Evolutionary conservation across 2,329 filamentous ascomycete genomes (phyloP), one percentile per base, ranked within the genome.

Genomic region (Diaporthe caulivora): DNA sequence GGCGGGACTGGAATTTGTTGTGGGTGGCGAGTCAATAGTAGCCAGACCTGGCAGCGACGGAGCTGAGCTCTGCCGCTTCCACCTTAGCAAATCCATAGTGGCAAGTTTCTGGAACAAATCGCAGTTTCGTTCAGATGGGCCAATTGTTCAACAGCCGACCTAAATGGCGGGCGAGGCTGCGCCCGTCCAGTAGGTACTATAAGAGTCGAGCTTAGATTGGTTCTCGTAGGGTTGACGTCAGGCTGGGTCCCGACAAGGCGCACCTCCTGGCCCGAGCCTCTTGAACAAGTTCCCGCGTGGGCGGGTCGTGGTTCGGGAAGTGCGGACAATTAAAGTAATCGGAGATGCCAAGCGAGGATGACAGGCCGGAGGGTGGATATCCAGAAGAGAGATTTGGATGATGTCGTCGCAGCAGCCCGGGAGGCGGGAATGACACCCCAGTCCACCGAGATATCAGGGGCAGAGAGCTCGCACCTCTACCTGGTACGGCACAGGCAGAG

Each of bases 51-150:
- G 70, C 5, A 75, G 72, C 37, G 74, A 74, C 29, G 68, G 74
- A 57, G 53, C 57, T 40, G 74, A 75, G 53, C 70, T 74, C 58
- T 74, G 74, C 58, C 74, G 69, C 53, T 67, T 75, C 74, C 72
- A 74, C 54, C 70, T 74, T n/a, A 74, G 51, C n/a, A 72, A 10
- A 54, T 75, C 74, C 74, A 75, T 75, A 8, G 21, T 68, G 58
- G 18, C 29, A 51, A 34, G 18, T 37, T 13, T 2, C 24, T 34
- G 11, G 4, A 18, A 44, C 26, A 31, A 24, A 54, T 57, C 42
- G 10, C 21, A 26, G 31, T 9, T 10, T 15, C 15, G n/a, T 37
- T 44, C 18, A 21, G n/a, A 49, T 17, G 15, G 15, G 24, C 18
- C 18, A 15, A 17, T 53, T 26, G 40, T 49, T n/a, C 51, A 29